Base-by-base conservation (phyloP, 202 grass and related monocot genomes). In the Brachypodium distachyon region DNA sequence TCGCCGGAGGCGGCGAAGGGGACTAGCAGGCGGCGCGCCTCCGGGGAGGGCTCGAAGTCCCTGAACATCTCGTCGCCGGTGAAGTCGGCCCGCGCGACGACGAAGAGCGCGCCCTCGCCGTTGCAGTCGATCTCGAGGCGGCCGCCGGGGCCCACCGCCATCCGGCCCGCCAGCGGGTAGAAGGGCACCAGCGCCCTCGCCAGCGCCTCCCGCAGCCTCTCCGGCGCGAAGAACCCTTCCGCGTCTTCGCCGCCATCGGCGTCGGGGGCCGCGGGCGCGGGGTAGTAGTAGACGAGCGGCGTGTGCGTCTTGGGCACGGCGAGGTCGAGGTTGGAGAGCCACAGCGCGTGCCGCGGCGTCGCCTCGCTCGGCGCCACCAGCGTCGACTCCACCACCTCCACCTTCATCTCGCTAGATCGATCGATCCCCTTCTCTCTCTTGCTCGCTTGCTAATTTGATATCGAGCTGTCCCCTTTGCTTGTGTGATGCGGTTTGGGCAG, bases 271-370 rank as follows among this genome's bases (percentile, higher is more conserved):
- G 52, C 0, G 4, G 83, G 57, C n/a, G 21, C 39, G 9, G 85
- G 89, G 84, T 96, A 96, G 81, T 90, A 85, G 76, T 96, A 96
- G 81, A 96, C 87, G 8, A 86, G 80, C 23, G 93, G 93, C 29
- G 93, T 96, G 89, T 92, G 87, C 13, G 81, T 86, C n/a, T 89
- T 89, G 82, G 93, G 86, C 33, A 88, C 89, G 14, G 90, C 87
- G 42, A 88, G 51, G 65, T 96, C 93, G 12, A 96, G 81, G 76
- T 90, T 96, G 41, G 93, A 93, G 3, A 93, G 76, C 90, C 90
- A 86, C n/a, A 91, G 83, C 61, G 62, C 58, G 43, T 61, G 77
- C 34, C 56, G 83, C 62, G 88, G 93, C 47, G 90, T 93, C 68
- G 67, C 88, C 79, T 89, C 85, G 41, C 80, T 81, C 19, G 93